Percentiles rank a stretch among this genome's conserved stretches.
Evolutionary conservation across 2,329 filamentous ascomycete genomes (phyloP).

Genomic region (Proliferodiscus dingleyae): DNA sequence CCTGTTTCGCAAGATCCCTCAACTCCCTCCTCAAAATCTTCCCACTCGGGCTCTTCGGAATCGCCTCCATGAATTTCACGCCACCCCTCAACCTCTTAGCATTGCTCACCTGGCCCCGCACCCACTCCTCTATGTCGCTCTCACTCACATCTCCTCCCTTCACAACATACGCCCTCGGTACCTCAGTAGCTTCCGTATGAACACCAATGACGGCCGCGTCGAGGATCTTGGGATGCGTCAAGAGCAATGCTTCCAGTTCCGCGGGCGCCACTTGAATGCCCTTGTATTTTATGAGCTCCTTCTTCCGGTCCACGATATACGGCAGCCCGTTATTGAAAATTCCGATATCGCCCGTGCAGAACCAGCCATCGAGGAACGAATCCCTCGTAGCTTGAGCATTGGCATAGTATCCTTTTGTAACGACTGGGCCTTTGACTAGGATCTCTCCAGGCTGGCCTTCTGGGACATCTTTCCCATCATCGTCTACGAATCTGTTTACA

Average conservation of each 20-base stretch:
- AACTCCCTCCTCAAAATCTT: constrained; percentile 38
- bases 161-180: constrained; percentile 55
- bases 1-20: constrained; percentile 27
- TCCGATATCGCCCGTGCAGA: constrained; percentile 92
- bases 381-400: constrained; percentile 32
- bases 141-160: constrained; percentile 24
- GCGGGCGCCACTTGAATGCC: constrained; percentile 44
- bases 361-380: constrained; percentile 56
- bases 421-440: constrained; percentile 25
- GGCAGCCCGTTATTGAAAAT: constrained; percentile 43
- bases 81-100: constrained; percentile 43
- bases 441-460: constrained; percentile 27
- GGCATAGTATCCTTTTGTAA: constrained; percentile 36
- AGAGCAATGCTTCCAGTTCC: constrained; percentile 40
- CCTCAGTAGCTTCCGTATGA: constrained; percentile 41
- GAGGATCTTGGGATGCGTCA: constrained; percentile 35
- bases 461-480: constrained; percentile 15
- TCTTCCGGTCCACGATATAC: constrained; percentile 56
- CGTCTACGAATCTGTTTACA: constrained; percentile 16
- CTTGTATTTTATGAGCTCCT: constrained; percentile 45
- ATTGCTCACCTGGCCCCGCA: constrained; percentile 36
- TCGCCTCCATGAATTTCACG: constrained; percentile 42
- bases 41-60: constrained; percentile 44
- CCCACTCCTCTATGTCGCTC: constrained; percentile 38
- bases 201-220: constrained; percentile 46